phyloP scores from a whole-genome alignment of 2,329 filamentous ascomycete genomes.

The Diaporthe vaccinii region DNA sequence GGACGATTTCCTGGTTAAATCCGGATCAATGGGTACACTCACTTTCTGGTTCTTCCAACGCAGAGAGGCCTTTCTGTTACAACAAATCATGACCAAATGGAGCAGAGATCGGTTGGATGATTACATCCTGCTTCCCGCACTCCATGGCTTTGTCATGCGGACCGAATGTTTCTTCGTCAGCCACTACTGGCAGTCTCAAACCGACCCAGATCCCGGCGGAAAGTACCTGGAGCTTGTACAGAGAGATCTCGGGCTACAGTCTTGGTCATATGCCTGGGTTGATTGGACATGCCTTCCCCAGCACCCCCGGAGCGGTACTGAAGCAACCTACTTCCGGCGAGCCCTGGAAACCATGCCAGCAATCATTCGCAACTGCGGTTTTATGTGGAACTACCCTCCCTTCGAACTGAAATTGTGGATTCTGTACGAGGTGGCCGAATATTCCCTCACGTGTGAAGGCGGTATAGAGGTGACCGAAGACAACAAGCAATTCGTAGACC shows the following conservation, averaged over 20 bases:
- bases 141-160: background rate
- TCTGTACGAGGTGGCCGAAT: constrained; percentile 6
- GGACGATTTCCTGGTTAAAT: background rate
- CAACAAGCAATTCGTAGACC: background rate
- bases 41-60: background rate
- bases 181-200: constrained; percentile 1
- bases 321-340: background rate
- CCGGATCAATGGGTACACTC: too few relatives aligned
- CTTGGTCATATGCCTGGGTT: background rate
- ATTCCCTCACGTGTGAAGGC: background rate
- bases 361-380: constrained; percentile 5
- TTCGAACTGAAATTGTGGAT: background rate
- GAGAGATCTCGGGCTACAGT: background rate
- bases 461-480: background rate
- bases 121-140: background rate
- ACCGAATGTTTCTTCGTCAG: constrained; percentile 3
- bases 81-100: constrained; percentile 5
- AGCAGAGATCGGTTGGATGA: background rate
- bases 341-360: background rate
- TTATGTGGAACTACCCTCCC: constrained; percentile 6
- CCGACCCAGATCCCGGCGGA: background rate
- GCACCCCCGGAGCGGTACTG: background rate
- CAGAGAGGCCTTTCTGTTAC: background rate
- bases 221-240: background rate
- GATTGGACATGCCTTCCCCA: background rate